These are phyloP conservation scores for Alternaria alternata DNA, from an alignment of 2,329 filamentous ascomycete species.

Conservation along the genomic window DNA sequence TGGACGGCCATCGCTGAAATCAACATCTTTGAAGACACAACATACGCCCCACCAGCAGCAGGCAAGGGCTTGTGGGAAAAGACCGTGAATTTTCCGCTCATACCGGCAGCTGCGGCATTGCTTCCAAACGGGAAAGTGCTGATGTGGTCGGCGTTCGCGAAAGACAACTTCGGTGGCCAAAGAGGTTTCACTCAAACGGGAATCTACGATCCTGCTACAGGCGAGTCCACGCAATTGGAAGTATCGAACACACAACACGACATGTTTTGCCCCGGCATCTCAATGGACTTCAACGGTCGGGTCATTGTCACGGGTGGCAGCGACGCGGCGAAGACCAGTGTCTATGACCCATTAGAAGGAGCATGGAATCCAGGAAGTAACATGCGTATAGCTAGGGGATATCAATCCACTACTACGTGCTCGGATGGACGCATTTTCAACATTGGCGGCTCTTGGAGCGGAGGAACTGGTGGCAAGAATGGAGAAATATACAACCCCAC, in stretches of 20 bases:
- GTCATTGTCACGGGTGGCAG: constrained; percentile 65
- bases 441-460: constrained; percentile 67
- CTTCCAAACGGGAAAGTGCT: constrained; percentile 38
- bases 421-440: constrained; percentile 65
- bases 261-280: constrained; percentile 67
- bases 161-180: constrained; percentile 29
- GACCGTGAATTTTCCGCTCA: constrained; percentile 39
- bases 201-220: constrained; percentile 41
- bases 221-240: constrained; percentile 29
- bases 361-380: constrained; percentile 58
- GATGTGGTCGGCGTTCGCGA: constrained; percentile 31
- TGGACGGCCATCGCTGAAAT: constrained; percentile 36
- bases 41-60: constrained; percentile 23
- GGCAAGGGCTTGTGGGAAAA: constrained; percentile 36
- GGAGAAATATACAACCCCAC: constrained; percentile 59
- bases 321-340: constrained; percentile 57
- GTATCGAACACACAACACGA: constrained; percentile 58
- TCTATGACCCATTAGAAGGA: constrained; percentile 52
- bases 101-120: constrained; percentile 35
- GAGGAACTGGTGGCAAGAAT: constrained; percentile 60
- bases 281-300: constrained; percentile 57
- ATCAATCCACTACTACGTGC: constrained; percentile 60
- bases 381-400: constrained; percentile 68
- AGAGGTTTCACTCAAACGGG: constrained; percentile 42
- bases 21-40: constrained; percentile 34